Percentiles rank a stretch among this genome's conserved stretches.
Conservation (phyloP, 176 grass and related monocot species). For the Bothriochloa decipiens region DNA sequence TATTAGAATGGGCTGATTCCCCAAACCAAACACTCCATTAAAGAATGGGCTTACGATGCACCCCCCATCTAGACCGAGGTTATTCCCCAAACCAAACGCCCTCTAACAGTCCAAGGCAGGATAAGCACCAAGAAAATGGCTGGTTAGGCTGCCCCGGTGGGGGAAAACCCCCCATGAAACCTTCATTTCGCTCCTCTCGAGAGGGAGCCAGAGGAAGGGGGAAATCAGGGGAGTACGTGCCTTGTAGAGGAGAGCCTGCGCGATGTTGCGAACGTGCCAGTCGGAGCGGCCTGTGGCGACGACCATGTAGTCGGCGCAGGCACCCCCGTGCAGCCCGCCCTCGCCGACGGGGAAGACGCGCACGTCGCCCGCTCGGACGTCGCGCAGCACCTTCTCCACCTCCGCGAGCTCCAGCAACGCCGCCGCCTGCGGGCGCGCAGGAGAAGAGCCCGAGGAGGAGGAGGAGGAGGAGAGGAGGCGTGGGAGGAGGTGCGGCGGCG, state of each 20-base stretch:
- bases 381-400: constrained; percentile 87
- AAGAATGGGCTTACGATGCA: no score
- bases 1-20: not conserved
- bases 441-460: not conserved
- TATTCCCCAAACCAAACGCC: not conserved
- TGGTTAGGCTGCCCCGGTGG: not conserved
- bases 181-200: not conserved
- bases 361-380: constrained; percentile 84
- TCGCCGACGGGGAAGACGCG: constrained; percentile 82
- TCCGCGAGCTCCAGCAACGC: constrained; percentile 65
- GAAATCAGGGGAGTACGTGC: constrained; percentile 16
- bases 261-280: constrained; percentile 98
- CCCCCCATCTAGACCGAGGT: not conserved
- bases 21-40: not conserved
- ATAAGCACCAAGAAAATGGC: not conserved
- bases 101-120: not conserved
- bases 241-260: constrained; percentile 91
- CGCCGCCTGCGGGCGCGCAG: not conserved
- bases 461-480: constrained; percentile 28
- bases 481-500: constrained; percentile 1
- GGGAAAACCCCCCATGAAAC: not conserved
- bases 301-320: constrained; percentile 92
- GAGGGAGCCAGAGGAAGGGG: no score
- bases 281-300: constrained; percentile 78
- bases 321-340: constrained; percentile 54